Conservation (phyloP, 83 land plant species). For the Thuja plicata region DNA sequence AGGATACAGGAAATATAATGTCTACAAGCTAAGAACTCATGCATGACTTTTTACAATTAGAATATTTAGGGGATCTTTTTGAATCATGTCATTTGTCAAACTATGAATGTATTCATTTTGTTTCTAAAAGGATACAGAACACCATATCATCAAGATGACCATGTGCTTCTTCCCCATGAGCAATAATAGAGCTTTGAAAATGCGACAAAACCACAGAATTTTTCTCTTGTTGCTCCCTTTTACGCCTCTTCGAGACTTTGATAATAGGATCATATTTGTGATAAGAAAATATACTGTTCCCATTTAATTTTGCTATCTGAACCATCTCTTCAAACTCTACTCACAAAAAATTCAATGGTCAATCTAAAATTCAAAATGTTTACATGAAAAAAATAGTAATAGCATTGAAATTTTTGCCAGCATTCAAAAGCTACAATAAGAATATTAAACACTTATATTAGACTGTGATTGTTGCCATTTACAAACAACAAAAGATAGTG, state of each 20-base stretch:
- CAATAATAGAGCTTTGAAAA: conserved; percentile 12
- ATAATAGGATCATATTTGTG: conserved; percentile 13
- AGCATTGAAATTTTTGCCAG: background rate
- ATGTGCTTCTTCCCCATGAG: background rate
- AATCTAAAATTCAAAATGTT: background rate
- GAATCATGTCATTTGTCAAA: background rate
- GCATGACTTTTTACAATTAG: background rate
- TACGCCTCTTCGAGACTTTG: background rate
- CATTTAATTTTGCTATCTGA: conserved; percentile 20
- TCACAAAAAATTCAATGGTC: background rate
- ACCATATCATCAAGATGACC: conserved; percentile 17
- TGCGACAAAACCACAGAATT: conserved; percentile 12
- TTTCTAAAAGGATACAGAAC: conserved; percentile 26
- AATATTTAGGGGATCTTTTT: background rate
- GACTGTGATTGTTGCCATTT: background rate
- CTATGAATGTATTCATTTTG: background rate
- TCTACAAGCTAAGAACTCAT: background rate
- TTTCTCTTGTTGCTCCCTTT: background rate
- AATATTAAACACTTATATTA: background rate
- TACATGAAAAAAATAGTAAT: background rate
- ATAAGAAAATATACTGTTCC: conserved; percentile 17
- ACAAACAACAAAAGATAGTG: background rate
- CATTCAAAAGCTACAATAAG: background rate
- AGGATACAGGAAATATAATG: background rate
- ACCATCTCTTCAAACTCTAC: conserved; percentile 32